A percentile compares a stretch with the other conserved stretches of the same genome.
phyloP scores from a whole-genome alignment of 768 basidiomycete genomes.

The Tephrocybe sp. region DNA sequence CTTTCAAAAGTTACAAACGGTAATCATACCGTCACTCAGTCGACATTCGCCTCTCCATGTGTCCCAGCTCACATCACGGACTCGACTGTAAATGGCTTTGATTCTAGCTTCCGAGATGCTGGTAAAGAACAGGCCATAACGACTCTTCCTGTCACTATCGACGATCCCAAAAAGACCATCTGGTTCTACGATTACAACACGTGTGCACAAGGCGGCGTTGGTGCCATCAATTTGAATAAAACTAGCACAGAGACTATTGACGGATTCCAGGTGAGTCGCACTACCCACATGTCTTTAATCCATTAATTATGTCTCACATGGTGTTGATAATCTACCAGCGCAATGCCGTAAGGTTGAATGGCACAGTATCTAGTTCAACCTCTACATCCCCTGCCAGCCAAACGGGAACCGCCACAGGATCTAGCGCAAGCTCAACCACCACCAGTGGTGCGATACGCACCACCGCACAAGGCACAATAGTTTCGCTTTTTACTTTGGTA shows the following conservation, averaged over 20 bases:
- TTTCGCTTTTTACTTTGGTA: not conserved
- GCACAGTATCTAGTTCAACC: conserved; percentile 31
- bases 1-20: conserved; percentile 43
- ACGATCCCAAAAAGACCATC: conserved; percentile 41
- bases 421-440: conserved; percentile 8
- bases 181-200: conserved; percentile 62
- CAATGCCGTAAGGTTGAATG: conserved; percentile 56
- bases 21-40: conserved; percentile 55
- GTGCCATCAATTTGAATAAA: conserved; percentile 55
- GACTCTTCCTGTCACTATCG: conserved; percentile 42
- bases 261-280: conserved; percentile 39
- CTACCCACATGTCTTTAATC: not conserved
- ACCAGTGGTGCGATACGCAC: conserved; percentile 7
- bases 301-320: not conserved
- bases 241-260: conserved; percentile 39
- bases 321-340: conserved; percentile 32
- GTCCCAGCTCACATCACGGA: conserved; percentile 46
- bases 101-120: conserved; percentile 50
- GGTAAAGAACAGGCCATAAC: conserved; percentile 46
- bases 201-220: conserved; percentile 58
- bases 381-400: not conserved
- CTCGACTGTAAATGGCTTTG: conserved; percentile 53
- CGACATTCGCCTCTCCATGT: conserved; percentile 55
- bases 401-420: conserved; percentile 7
- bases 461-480: not conserved